Conservation (phyloP, 345 rosid species). For the Hibiscus mutabilis region DNA sequence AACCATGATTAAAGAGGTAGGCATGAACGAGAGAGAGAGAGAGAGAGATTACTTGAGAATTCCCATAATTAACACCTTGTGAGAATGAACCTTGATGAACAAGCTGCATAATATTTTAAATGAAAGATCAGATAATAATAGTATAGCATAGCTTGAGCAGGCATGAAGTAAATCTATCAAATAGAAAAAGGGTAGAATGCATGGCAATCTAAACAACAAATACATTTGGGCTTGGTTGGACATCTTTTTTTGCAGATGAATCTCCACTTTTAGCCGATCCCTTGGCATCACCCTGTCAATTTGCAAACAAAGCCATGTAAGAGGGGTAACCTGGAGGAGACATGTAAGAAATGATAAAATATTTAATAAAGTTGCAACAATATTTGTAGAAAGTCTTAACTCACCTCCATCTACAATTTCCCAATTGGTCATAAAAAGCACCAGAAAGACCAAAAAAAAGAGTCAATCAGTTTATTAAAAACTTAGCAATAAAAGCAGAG, state of each 20-base stretch:
- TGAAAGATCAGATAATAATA: no score
- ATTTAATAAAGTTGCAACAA: not conserved
- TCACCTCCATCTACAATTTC: constrained; percentile 77
- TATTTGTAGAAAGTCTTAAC: constrained; percentile 1
- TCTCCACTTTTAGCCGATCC: constrained; percentile 71
- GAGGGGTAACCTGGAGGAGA: not conserved
- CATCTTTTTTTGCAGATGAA: constrained; percentile 41
- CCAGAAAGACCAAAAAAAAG: not conserved
- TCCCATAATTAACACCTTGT: constrained; percentile 43
- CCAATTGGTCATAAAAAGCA: constrained; percentile 19
- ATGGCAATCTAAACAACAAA: not conserved
- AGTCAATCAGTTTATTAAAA: constrained; percentile 2
- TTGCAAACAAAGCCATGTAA: not conserved
- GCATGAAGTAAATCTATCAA: not conserved
- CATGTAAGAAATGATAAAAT: not conserved
- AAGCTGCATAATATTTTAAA: no score
- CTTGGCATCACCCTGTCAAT: constrained; percentile 73
- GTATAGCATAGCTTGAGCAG: no score
- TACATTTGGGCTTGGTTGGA: constrained; percentile 25
- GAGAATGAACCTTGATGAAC: constrained; percentile 50
- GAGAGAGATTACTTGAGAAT: constrained; percentile 50
- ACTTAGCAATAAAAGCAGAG: not conserved
- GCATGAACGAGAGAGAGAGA: not conserved
- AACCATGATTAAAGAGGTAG: not conserved
- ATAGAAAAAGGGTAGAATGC: not conserved